Conservation (phyloP, 768 basidiomycete genomes). For the Russula vinacea region DNA sequence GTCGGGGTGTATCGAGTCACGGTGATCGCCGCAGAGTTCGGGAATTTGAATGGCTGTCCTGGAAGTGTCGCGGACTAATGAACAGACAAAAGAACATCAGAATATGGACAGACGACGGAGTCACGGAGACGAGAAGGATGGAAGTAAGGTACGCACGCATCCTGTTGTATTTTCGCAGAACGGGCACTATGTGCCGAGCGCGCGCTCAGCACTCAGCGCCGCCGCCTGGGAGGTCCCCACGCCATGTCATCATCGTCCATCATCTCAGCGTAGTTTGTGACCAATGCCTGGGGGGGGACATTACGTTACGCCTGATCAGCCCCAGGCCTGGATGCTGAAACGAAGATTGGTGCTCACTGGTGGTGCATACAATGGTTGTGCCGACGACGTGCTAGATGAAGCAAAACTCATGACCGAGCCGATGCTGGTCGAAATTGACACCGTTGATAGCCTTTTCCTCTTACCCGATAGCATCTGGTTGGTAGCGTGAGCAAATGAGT, state of each 20-base stretch:
- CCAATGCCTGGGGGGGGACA: not conserved
- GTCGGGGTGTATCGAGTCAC: not conserved
- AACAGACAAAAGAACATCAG: not conserved
- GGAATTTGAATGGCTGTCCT: not conserved
- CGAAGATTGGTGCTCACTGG: not conserved
- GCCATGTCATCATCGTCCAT: constrained; percentile 37
- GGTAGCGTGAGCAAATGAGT: not conserved
- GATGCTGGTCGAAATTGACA: not conserved
- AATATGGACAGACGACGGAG: not conserved
- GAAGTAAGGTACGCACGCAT: not conserved
- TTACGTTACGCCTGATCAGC: not conserved
- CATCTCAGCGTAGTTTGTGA: constrained; percentile 21
- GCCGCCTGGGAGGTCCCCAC: constrained; percentile 33
- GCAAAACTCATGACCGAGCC: not conserved
- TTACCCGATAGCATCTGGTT: not conserved
- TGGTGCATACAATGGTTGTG: not conserved
- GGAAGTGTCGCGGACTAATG: not conserved
- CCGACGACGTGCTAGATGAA: not conserved
- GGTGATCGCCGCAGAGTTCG: not conserved
- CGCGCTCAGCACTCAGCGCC: constrained; percentile 14
- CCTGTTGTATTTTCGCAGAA: not conserved
- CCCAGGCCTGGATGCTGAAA: not conserved
- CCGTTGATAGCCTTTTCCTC: not conserved
- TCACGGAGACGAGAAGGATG: not conserved
- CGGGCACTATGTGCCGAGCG: constrained; percentile 4